These are phyloP conservation scores for Trichoderma sp. DNA, from an alignment of 2,329 filamentous ascomycete species.

Conservation along the genomic window DNA sequence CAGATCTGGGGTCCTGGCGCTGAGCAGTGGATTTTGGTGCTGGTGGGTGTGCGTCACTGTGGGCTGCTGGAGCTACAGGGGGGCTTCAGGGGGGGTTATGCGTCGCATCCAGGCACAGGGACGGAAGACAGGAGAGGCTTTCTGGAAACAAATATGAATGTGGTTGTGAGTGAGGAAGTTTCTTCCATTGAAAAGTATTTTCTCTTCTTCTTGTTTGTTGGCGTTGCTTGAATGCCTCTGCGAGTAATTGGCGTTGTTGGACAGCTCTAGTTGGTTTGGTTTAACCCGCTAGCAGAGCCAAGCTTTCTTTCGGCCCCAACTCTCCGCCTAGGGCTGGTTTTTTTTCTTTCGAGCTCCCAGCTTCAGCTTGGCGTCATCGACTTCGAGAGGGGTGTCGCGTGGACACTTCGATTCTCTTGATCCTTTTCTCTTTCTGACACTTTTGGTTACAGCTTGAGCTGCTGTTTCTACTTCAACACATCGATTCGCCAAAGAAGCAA, in stretches of 20 bases:
- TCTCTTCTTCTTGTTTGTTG: not conserved
- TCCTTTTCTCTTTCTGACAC: not conserved
- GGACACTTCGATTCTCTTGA: not conserved
- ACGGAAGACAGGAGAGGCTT: not conserved
- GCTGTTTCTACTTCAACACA: not conserved
- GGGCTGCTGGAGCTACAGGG: not conserved
- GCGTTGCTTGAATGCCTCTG: not conserved
- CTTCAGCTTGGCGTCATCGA: not conserved
- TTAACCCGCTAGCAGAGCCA: not conserved
- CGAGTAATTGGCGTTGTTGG: not conserved
- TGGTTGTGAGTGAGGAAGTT: not conserved
- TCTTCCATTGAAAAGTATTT: not conserved
- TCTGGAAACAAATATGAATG: not conserved
- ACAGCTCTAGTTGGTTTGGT: not conserved
- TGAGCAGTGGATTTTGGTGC: not conserved
- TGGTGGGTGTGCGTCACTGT: not conserved
- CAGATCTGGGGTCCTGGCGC: constrained; percentile 2
- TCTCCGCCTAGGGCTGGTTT: not conserved
- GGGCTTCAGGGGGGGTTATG: constrained; percentile 1
- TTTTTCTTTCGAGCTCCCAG: not conserved
- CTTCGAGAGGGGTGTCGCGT: not conserved
- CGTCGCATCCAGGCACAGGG: not conserved
- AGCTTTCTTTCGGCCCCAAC: not conserved
- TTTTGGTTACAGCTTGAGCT: not conserved
- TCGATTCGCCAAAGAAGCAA: not conserved